Percentiles rank a stretch among this genome's conserved stretches.
These are phyloP conservation scores for Chaetomium fimeti DNA, from an alignment of 495 filamentous ascomycete species.

Conservation along the genomic window DNA sequence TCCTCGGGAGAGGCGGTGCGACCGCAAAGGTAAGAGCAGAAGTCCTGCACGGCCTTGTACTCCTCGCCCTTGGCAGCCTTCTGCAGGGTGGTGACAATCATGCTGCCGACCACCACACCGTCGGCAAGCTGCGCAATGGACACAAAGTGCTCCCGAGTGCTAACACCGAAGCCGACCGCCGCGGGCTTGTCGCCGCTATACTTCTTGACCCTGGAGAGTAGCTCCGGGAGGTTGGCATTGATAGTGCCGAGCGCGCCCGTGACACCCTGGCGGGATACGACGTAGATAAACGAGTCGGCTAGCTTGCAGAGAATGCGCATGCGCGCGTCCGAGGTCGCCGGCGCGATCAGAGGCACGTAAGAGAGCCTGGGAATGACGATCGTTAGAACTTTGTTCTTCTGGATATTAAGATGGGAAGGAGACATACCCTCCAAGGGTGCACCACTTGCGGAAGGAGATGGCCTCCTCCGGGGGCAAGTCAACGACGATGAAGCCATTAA, in stretches of 20 bases:
- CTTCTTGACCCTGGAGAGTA: slow-evolving; percentile 82
- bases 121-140: slow-evolving; percentile 80
- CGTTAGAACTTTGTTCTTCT: slow-evolving; percentile 13
- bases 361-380: slow-evolving; percentile 56
- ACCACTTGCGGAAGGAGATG: slow-evolving; percentile 82
- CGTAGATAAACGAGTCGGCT: slow-evolving; percentile 98
- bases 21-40: slow-evolving; percentile 79
- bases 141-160: slow-evolving; percentile 90
- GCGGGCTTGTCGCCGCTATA: slow-evolving; percentile 88
- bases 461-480: slow-evolving; percentile 97
- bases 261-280: slow-evolving; percentile 96
- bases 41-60: slow-evolving; percentile 76
- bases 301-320: slow-evolving; percentile 96
- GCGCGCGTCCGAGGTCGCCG: slow-evolving; percentile 83
- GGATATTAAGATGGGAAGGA: too few species aligned
- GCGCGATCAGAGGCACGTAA: slow-evolving; percentile 93
- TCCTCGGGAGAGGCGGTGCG: slow-evolving; percentile 50
- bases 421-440: slow-evolving; percentile 67
- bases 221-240: slow-evolving; percentile 72
- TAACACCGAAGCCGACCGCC: slow-evolving; percentile 93
- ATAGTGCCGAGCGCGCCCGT: slow-evolving; percentile 85
- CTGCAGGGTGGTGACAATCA: slow-evolving; percentile 79
- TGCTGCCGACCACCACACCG: slow-evolving; percentile 95
- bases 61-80: slow-evolving; percentile 67
- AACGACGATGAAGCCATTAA: slow-evolving; percentile 97